Evolutionary conservation across 495 filamentous ascomycete species (phyloP).

Genomic region (Aspergillus olivimuriae): DNA sequence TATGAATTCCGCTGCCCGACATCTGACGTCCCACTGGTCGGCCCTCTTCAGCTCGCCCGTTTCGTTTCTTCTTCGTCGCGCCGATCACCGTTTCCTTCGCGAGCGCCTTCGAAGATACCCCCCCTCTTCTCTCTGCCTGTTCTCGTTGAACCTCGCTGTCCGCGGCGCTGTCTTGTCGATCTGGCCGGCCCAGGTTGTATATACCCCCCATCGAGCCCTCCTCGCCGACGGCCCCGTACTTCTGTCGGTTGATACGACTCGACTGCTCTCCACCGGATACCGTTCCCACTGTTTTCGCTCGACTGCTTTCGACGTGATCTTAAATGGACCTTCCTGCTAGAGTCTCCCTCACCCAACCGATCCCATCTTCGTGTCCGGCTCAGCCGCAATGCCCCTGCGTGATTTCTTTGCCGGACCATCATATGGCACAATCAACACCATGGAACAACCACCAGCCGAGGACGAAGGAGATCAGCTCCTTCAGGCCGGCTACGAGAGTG

Average conservation of each 20-base stretch:
- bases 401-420: constrained; percentile 29
- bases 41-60: constrained; percentile 6
- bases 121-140: constrained; percentile 10
- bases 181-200: constrained; percentile 20
- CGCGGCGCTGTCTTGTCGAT: constrained; percentile 11
- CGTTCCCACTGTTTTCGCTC: background rate
- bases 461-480: constrained; percentile 31
- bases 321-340: constrained; percentile 22
- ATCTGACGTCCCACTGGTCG: constrained; percentile 10
- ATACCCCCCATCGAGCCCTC: constrained; percentile 3
- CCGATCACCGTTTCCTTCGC: constrained; percentile 5
- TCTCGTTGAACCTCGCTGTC: constrained; percentile 13
- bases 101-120: constrained; percentile 12
- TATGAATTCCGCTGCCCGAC: constrained; percentile 7
- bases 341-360: background rate
- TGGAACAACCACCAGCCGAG: constrained; percentile 19
- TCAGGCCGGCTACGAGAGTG: constrained; percentile 22
- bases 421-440: constrained; percentile 35
- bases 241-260: constrained; percentile 1
- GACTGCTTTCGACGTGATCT: constrained; percentile 5
- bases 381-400: constrained; percentile 32
- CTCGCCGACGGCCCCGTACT: background rate
- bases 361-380: constrained; percentile 5
- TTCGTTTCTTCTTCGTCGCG: constrained; percentile 7
- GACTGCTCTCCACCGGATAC: background rate